Conservation (phyloP, 108 stramenopile genomes). For the Skeletonema potamos region DNA sequence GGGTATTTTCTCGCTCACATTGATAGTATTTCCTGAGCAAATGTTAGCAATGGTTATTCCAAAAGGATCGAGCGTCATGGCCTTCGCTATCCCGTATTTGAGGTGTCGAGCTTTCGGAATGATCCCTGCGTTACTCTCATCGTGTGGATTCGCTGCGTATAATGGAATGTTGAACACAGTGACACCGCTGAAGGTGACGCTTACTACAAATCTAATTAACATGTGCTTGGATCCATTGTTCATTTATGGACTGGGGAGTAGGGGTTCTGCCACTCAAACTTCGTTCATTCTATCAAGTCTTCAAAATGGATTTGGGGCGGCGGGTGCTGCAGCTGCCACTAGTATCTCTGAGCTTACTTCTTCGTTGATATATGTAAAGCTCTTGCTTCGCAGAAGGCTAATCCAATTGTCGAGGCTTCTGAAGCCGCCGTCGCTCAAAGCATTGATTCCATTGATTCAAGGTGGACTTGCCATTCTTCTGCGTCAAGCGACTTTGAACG, state of each 20-base stretch:
- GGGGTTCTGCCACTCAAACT: not conserved
- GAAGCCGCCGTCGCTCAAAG: conserved; percentile 46
- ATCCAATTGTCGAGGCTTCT: conserved; percentile 45
- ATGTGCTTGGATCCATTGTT: conserved; percentile 74
- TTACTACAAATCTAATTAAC: conserved; percentile 73
- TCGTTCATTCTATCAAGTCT: not conserved
- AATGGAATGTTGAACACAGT: conserved; percentile 76
- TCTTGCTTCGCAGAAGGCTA: conserved; percentile 54
- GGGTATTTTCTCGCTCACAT: conserved; percentile 46
- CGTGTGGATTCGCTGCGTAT: conserved; percentile 81
- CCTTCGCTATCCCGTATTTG: conserved; percentile 75
- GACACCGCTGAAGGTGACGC: conserved; percentile 80
- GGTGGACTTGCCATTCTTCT: conserved; percentile 74
- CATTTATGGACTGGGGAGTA: conserved; percentile 48
- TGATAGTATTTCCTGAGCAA: conserved; percentile 51
- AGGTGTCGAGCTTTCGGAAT: conserved; percentile 69
- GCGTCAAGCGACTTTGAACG: conserved; percentile 69
- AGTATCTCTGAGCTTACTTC: conserved; percentile 57
- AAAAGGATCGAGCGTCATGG: conserved; percentile 29
- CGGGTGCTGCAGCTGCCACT: conserved; percentile 81
- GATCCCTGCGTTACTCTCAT: conserved; percentile 70
- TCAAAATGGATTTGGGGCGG: conserved; percentile 53
- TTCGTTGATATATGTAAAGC: conserved; percentile 58
- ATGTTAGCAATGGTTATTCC: conserved; percentile 53
- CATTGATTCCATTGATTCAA: conserved; percentile 58